Percentiles rank a stretch among this genome's conserved stretches.
Conservation (phyloP, 768 basidiomycete genomes). For the Kwoniella sp. region DNA sequence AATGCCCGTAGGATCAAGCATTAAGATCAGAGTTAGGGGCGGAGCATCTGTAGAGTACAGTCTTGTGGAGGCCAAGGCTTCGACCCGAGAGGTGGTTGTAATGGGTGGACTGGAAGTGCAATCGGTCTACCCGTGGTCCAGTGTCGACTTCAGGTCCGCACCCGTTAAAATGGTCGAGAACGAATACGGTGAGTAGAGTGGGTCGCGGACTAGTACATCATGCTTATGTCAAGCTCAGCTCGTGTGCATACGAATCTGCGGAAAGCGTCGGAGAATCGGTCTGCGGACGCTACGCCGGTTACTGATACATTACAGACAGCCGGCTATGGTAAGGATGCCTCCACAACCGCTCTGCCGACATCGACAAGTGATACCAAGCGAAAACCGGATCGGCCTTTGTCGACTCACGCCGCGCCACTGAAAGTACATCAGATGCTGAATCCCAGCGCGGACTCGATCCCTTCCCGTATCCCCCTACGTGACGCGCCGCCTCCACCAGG, state of each 20-base stretch:
- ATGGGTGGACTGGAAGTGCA: not conserved
- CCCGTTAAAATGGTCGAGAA: constrained; percentile 23
- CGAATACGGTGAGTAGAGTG: constrained; percentile 35
- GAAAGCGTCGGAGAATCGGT: not conserved
- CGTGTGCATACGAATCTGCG: constrained; percentile 7
- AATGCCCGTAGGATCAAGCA: constrained; percentile 65
- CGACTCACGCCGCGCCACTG: not conserved
- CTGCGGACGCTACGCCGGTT: not conserved
- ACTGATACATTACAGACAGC: too few species aligned
- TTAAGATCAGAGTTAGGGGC: constrained; percentile 67
- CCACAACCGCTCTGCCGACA: not conserved
- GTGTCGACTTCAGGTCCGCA: constrained; percentile 30
- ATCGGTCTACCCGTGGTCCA: constrained; percentile 9
- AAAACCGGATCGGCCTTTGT: not conserved
- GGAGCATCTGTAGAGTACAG: constrained; percentile 7
- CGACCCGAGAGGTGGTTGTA: constrained; percentile 17
- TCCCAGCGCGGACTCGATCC: constrained; percentile 5
- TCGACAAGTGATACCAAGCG: not conserved
- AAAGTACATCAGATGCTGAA: constrained; percentile 18
- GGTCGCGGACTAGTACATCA: not conserved
- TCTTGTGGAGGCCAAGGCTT: not conserved
- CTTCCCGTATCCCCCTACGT: constrained; percentile 11
- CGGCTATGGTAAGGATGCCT: too few species aligned
- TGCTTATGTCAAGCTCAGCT: not conserved
- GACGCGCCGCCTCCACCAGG: too few species aligned